phyloP scores from a whole-genome alignment of 2,329 filamentous ascomycete species.

The Cercospora sesami region DNA sequence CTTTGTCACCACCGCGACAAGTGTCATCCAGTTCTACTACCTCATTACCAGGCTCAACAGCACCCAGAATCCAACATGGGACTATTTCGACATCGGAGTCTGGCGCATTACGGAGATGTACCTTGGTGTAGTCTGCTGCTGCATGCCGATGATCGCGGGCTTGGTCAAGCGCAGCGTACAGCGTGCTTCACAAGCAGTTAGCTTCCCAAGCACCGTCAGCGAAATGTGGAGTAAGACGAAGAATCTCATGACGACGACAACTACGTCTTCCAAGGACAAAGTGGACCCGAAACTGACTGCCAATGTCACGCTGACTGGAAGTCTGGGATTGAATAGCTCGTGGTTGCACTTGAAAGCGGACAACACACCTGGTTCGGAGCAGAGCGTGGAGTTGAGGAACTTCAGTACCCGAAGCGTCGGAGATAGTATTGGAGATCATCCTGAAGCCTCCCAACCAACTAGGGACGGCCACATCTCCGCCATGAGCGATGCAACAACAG shows the following conservation, averaged over 20 bases:
- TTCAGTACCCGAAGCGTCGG: neutral
- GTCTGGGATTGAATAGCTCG: neutral
- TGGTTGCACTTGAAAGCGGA: neutral
- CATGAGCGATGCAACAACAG: neutral
- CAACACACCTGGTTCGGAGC: neutral
- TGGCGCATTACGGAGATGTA: conserved; percentile 29
- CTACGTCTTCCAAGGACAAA: neutral
- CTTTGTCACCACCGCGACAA: conserved; percentile 20
- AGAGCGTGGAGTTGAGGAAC: neutral
- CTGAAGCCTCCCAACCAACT: neutral
- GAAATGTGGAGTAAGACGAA: conserved; percentile 7
- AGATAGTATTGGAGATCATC: neutral
- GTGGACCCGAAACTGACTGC: neutral
- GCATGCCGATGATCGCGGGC: conserved; percentile 25
- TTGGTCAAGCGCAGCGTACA: conserved; percentile 12
- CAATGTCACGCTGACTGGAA: neutral
- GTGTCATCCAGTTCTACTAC: conserved; percentile 20
- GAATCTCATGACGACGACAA: neutral
- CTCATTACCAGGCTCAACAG: conserved; percentile 14
- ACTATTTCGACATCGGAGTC: conserved; percentile 25
- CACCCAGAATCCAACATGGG: conserved; percentile 23
- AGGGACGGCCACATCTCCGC: neutral
- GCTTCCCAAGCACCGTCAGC: neutral
- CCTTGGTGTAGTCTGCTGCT: conserved; percentile 26
- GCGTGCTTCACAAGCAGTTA: neutral